phyloP scores from a whole-genome alignment of 2,329 filamentous ascomycete genomes.

The Phaeoacremonium minimum region DNA sequence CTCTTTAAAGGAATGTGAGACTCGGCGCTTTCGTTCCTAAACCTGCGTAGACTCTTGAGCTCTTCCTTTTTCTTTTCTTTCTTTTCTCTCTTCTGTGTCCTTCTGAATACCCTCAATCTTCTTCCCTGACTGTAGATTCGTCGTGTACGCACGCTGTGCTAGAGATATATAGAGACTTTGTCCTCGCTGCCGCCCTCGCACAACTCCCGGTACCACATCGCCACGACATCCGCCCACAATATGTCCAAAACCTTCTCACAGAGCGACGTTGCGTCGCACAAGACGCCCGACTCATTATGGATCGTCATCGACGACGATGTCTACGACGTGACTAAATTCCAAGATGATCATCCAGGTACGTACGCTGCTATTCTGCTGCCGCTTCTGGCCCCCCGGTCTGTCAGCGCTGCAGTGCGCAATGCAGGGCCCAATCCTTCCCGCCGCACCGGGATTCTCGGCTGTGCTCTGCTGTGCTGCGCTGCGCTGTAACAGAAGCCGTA shows the following conservation, averaged over 20 bases:
- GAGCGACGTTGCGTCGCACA: slow-evolving; percentile 86
- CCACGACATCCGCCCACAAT: slow-evolving; percentile 16
- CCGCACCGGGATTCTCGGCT: too few species aligned
- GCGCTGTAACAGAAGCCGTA: too few species aligned
- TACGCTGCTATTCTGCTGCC: too few species aligned
- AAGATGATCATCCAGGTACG: slow-evolving; percentile 78
- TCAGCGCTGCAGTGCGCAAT: too few species aligned
- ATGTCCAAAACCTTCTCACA: slow-evolving; percentile 89
- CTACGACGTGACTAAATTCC: slow-evolving; percentile 88
- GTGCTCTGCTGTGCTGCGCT: too few species aligned
- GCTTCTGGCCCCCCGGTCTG: too few species aligned
- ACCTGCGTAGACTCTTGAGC: neutral
- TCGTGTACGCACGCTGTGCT: too few species aligned
- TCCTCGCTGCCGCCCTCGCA: too few species aligned
- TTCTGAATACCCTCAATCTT: too few species aligned
- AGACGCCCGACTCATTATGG: slow-evolving; percentile 80
- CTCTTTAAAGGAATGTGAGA: slow-evolving; percentile 1
- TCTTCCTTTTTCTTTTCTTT: neutral
- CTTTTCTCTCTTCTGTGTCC: too few species aligned
- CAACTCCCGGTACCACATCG: neutral
- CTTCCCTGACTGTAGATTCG: neutral
- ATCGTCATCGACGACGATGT: slow-evolving; percentile 93
- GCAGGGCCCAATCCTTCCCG: too few species aligned
- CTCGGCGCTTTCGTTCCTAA: neutral
- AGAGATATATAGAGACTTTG: too few species aligned